These are phyloP conservation scores for Linnemannia hyalina DNA, from an alignment of 192 early-diverging fungal genomes.

Conservation along the genomic window DNA sequence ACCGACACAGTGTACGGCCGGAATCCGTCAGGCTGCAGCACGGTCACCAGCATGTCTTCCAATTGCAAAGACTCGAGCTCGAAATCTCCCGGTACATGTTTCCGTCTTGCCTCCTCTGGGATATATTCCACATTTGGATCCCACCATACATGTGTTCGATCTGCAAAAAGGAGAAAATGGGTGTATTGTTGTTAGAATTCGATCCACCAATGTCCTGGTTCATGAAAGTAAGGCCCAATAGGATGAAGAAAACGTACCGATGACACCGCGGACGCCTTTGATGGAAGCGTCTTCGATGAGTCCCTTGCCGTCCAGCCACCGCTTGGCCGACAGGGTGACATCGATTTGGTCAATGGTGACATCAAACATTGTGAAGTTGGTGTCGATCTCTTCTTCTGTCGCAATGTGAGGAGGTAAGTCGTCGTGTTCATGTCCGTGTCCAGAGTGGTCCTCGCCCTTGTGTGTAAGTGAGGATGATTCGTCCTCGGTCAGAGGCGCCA, in stretches of 20 bases:
- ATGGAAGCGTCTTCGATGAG: constrained; percentile 85
- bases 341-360: constrained; percentile 85
- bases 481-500: not conserved
- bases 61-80: constrained; percentile 84
- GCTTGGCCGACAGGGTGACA: constrained; percentile 86
- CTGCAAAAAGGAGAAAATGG: constrained; percentile 36
- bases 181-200: not conserved
- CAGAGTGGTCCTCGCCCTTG: constrained; percentile 52
- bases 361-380: constrained; percentile 92
- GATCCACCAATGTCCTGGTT: not conserved
- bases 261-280: constrained; percentile 89
- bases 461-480: not conserved
- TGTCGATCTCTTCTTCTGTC: constrained; percentile 66
- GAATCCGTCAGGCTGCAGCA: constrained; percentile 87
- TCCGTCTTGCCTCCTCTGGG: constrained; percentile 70
- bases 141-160: constrained; percentile 87
- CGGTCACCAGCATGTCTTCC: constrained; percentile 90
- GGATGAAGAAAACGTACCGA: constrained; percentile 58
- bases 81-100: constrained; percentile 83
- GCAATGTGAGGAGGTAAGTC: constrained; percentile 17
- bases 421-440: constrained; percentile 54
- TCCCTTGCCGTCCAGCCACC: constrained; percentile 91
- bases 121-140: constrained; percentile 71
- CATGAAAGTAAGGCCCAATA: not conserved
- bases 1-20: constrained; percentile 90